A percentile compares a stretch with the other conserved stretches of the same genome.
Conservation (phyloP, 352 stramenopile genomes). For the Phytophthora pini region DNA sequence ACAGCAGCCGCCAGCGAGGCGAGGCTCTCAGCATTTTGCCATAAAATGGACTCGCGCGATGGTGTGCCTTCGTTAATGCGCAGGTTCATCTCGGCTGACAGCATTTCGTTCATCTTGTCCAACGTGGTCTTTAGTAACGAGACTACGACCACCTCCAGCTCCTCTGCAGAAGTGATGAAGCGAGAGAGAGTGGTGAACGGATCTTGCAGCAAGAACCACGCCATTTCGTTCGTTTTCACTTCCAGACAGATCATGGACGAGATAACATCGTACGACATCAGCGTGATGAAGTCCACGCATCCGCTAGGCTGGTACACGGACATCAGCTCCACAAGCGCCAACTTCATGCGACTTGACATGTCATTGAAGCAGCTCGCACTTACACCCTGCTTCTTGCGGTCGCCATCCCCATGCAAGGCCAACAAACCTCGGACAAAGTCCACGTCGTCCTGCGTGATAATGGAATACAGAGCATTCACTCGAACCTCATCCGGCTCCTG, state of each 20-base stretch:
- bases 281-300: constrained; percentile 75
- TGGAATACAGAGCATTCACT: constrained; percentile 77
- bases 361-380: constrained; percentile 66
- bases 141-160: constrained; percentile 76
- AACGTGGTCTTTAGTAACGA: constrained; percentile 76
- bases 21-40: constrained; percentile 82
- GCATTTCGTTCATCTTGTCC: constrained; percentile 81
- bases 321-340: constrained; percentile 77
- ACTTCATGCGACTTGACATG: constrained; percentile 76
- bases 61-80: constrained; percentile 66
- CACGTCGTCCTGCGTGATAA: constrained; percentile 68
- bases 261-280: constrained; percentile 80
- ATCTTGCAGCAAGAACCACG: constrained; percentile 83
- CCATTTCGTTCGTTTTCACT: constrained; percentile 83
- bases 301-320: constrained; percentile 58
- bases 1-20: constrained; percentile 73
- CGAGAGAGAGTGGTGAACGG: constrained; percentile 76
- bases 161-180: constrained; percentile 64
- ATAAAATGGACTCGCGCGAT: constrained; percentile 76
- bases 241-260: constrained; percentile 84
- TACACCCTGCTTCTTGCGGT: constrained; percentile 67
- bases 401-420: constrained; percentile 59
- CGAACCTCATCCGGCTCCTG: constrained; percentile 64
- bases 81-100: constrained; percentile 73
- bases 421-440: constrained; percentile 74